Evolutionary conservation across 345 rosid species (phyloP).

Genomic region (Eutrema yunnanense): DNA sequence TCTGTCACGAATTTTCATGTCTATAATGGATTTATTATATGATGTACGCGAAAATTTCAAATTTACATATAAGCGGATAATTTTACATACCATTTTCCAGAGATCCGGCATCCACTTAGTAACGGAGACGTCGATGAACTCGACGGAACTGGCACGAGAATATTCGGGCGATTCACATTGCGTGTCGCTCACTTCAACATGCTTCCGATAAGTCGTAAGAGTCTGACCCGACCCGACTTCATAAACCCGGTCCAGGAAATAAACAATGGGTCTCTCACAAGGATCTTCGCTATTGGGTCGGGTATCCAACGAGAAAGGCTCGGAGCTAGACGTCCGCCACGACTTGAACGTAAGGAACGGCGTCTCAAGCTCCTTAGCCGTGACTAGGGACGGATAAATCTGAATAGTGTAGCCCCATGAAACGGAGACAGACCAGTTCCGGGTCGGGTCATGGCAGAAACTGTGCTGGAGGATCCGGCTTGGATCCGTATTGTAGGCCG

Average conservation of each 20-base stretch:
- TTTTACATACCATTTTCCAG: conserved; percentile 58
- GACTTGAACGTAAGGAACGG: conserved; percentile 56
- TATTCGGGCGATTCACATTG: conserved; percentile 37
- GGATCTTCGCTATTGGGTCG: conserved; percentile 46
- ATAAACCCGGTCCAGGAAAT: conserved; percentile 52
- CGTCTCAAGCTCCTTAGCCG: conserved; percentile 58
- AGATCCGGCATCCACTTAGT: conserved; percentile 35
- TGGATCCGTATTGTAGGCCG: conserved; percentile 52
- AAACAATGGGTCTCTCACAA: conserved; percentile 57
- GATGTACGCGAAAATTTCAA: neutral
- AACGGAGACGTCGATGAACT: conserved; percentile 39
- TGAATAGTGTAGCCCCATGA: conserved; percentile 90
- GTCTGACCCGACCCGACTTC: conserved; percentile 28
- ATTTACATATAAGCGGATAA: neutral
- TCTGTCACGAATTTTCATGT: neutral
- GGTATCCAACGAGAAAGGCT: conserved; percentile 71
- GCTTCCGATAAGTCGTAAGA: conserved; percentile 48
- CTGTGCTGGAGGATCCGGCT: conserved; percentile 67
- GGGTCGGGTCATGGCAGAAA: conserved; percentile 57
- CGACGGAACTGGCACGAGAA: conserved; percentile 33
- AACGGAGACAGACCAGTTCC: conserved; percentile 68
- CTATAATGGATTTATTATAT: neutral
- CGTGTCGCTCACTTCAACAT: conserved; percentile 24
- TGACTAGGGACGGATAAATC: conserved; percentile 47
- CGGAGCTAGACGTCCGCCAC: conserved; percentile 61